phyloP scores from a whole-genome alignment of 1,284 basidiomycete genomes.

The Agaricales sp. region DNA sequence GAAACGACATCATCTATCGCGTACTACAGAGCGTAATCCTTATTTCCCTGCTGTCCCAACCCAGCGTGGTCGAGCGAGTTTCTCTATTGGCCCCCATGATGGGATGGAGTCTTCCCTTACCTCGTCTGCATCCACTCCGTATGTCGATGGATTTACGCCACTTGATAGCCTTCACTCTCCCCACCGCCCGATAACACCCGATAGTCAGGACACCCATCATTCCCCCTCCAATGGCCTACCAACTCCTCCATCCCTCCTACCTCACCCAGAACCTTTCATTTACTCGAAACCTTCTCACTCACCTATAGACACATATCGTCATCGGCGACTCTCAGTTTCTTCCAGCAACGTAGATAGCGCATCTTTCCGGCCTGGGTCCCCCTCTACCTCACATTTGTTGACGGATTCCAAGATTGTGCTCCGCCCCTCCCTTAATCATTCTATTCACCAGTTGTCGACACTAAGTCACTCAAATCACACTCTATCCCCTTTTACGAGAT shows the following conservation, averaged over 20 bases:
- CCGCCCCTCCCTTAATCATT: slow-evolving; percentile 59
- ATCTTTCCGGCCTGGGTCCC: slow-evolving; percentile 10
- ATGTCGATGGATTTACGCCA: slow-evolving; percentile 8
- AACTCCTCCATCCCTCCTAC: slow-evolving; percentile 9
- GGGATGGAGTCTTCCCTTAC: slow-evolving; percentile 3
- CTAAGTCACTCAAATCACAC: slow-evolving; percentile 85
- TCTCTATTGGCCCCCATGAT: slow-evolving; percentile 5
- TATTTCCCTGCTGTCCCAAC: slow-evolving; percentile 19
- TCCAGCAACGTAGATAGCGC: slow-evolving; percentile 20
- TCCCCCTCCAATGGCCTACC: slow-evolving; percentile 16
- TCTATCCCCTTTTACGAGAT: slow-evolving; percentile 82
- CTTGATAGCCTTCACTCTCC: slow-evolving; percentile 6
- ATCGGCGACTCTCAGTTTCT: slow-evolving; percentile 33
- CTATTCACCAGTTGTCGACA: slow-evolving; percentile 75
- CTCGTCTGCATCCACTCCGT: slow-evolving; percentile 11
- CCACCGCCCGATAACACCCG: slow-evolving; percentile 26
- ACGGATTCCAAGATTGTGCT: slow-evolving; percentile 56
- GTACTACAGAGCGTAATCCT: slow-evolving; percentile 12
- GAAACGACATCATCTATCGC: not conserved
- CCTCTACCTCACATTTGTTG: slow-evolving; percentile 17
- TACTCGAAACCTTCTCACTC: not conserved
- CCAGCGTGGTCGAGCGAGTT: not conserved
- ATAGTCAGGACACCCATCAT: slow-evolving; percentile 31
- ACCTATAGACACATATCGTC: slow-evolving; percentile 8
- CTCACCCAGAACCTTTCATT: not conserved